A percentile compares a stretch with the other conserved stretches of the same genome.
These are phyloP conservation scores for Metarhizium brunneum DNA, from an alignment of 2,329 filamentous ascomycete genomes.

Conservation along the genomic window DNA sequence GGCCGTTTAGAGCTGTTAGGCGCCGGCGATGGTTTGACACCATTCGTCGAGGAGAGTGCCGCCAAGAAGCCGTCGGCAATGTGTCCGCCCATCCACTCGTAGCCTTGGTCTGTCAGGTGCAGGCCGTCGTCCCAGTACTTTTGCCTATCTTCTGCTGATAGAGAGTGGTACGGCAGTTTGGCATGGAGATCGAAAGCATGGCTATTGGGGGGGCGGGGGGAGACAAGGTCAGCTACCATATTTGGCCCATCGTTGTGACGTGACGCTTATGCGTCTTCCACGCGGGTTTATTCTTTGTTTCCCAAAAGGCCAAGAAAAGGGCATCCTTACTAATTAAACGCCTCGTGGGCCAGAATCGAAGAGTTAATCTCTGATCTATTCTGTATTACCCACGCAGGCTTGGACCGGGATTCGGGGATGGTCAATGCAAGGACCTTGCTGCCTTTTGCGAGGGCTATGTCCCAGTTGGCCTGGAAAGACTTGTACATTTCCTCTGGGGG, in stretches of 20 bases:
- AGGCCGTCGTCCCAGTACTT: constrained; percentile 53
- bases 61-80: constrained; percentile 42
- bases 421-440: constrained; percentile 54
- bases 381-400: constrained; percentile 18
- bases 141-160: constrained; percentile 34
- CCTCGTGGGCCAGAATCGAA: constrained; percentile 39
- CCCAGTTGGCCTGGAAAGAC: constrained; percentile 40
- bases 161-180: constrained; percentile 43
- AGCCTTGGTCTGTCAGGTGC: constrained; percentile 49
- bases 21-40: not conserved
- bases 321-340: constrained; percentile 40
- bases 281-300: too few relatives aligned
- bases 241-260: too few relatives aligned
- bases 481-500: constrained; percentile 34
- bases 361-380: constrained; percentile 39
- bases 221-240: not conserved
- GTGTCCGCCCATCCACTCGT: constrained; percentile 51
- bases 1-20: constrained; percentile 1
- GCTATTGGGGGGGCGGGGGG: constrained; percentile 22
- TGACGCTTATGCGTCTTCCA: too few relatives aligned
- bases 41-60: not conserved
- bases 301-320: not conserved
- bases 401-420: constrained; percentile 41
- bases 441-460: constrained; percentile 36
- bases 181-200: constrained; percentile 46